Conservation (phyloP, 768 basidiomycete species). For the Phallus indusiatus region DNA sequence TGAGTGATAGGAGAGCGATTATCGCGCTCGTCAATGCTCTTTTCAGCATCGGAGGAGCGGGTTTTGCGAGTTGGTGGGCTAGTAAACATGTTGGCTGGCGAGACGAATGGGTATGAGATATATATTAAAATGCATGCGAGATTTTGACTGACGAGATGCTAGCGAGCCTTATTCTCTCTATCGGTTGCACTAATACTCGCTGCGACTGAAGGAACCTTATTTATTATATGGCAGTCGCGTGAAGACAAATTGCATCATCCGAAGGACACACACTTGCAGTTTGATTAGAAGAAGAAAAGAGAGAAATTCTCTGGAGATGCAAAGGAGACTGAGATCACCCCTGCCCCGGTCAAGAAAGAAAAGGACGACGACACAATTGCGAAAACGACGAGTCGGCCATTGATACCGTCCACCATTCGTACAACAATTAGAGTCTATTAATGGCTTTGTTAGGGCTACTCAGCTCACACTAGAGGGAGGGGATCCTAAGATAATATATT, state of each 20-base stretch:
- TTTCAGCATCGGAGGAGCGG: slow-evolving; percentile 58
- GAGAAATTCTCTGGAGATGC: not conserved
- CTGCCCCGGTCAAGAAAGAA: not conserved
- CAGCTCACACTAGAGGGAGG: too few relatives aligned
- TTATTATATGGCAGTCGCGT: slow-evolving; percentile 62
- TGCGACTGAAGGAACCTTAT: slow-evolving; percentile 59
- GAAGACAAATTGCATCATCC: slow-evolving; percentile 9
- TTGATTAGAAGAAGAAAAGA: not conserved
- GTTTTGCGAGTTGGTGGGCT: slow-evolving; percentile 65
- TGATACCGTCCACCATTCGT: not conserved
- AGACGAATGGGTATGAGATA: slow-evolving; percentile 63
- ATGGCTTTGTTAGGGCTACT: too few relatives aligned
- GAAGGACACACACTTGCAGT: not conserved
- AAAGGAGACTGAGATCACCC: not conserved
- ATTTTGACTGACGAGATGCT: not conserved
- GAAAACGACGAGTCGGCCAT: not conserved
- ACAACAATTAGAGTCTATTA: slow-evolving; percentile 6
- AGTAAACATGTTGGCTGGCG: slow-evolving; percentile 53
- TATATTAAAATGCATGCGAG: slow-evolving; percentile 3
- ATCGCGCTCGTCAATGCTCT: slow-evolving; percentile 63
- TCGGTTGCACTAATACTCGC: slow-evolving; percentile 58
- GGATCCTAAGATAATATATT: too few relatives aligned
- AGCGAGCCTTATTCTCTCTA: slow-evolving; percentile 52
- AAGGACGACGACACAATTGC: not conserved
- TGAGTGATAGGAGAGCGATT: slow-evolving; percentile 54